Evolutionary conservation across 768 basidiomycete genomes (phyloP).

Genomic region (Podaxis sp.): DNA sequence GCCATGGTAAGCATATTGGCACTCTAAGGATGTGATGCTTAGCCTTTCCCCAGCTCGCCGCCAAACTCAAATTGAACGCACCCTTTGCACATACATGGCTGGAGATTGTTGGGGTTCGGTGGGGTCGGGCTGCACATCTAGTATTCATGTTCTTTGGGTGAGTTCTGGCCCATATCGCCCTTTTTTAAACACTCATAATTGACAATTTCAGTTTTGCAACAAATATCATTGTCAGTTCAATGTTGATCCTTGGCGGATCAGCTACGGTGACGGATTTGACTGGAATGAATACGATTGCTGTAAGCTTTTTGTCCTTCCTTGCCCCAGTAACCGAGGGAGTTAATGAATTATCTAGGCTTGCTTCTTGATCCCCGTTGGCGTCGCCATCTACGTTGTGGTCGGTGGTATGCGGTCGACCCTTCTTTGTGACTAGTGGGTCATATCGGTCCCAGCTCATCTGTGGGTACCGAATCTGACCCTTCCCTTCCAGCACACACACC

Average conservation of each 20-base stretch:
- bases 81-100: slow-evolving; percentile 87
- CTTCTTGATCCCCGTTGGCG: slow-evolving; percentile 86
- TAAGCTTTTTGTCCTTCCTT: slow-evolving; percentile 22
- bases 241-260: slow-evolving; percentile 75
- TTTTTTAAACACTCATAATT: neutral
- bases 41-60: slow-evolving; percentile 55
- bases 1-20: slow-evolving; percentile 48
- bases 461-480: neutral
- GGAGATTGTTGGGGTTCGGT: slow-evolving; percentile 77
- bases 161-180: slow-evolving; percentile 9
- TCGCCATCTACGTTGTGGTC: slow-evolving; percentile 83
- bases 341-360: slow-evolving; percentile 48
- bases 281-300: slow-evolving; percentile 85
- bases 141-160: slow-evolving; percentile 89
- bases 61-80: slow-evolving; percentile 89
- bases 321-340: neutral
- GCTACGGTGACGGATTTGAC: slow-evolving; percentile 87
- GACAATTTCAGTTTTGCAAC: slow-evolving; percentile 61
- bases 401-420: slow-evolving; percentile 86
- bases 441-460: neutral
- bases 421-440: slow-evolving; percentile 76
- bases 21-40: neutral
- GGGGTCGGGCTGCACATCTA: slow-evolving; percentile 76
- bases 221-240: slow-evolving; percentile 88
- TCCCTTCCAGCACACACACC: slow-evolving; percentile 67